Percentiles rank a stretch among this genome's conserved stretches.
These are phyloP conservation scores for Daldinia vernicosa DNA, from an alignment of 495 filamentous ascomycete genomes.

Conservation along the genomic window DNA sequence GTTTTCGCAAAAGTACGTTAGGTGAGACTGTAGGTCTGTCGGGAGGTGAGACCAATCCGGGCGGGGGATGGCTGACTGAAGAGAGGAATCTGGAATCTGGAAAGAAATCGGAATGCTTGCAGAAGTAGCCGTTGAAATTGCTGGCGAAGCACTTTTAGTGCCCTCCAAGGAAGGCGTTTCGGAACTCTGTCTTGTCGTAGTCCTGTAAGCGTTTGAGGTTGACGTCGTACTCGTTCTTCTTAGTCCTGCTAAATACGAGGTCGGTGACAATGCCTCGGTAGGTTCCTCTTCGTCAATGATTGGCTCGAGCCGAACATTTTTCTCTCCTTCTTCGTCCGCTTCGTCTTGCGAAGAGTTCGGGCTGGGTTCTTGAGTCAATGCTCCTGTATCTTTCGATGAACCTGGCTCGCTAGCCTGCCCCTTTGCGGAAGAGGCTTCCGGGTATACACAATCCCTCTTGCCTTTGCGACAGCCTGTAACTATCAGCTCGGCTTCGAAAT, in stretches of 20 bases:
- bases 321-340: constrained; percentile 63
- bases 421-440: constrained; percentile 68
- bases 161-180: constrained; percentile 62
- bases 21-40: constrained; percentile 77
- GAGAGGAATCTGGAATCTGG: constrained; percentile 41
- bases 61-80: constrained; percentile 31
- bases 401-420: constrained; percentile 52
- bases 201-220: constrained; percentile 47
- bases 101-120: constrained; percentile 46
- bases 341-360: constrained; percentile 62
- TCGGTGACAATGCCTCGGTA: constrained; percentile 49
- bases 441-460: constrained; percentile 83
- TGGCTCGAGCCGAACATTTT: constrained; percentile 61
- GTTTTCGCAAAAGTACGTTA: constrained; percentile 78
- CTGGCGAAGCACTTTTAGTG: constrained; percentile 60
- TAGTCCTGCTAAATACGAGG: constrained; percentile 48
- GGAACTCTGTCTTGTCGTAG: constrained; percentile 52
- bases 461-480: constrained; percentile 81
- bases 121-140: constrained; percentile 53
- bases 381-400: constrained; percentile 55
- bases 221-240: constrained; percentile 57
- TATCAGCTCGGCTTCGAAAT: constrained; percentile 16
- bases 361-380: constrained; percentile 61
- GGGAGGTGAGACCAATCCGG: constrained; percentile 63
- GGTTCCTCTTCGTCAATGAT: constrained; percentile 72